Evolutionary conservation across 1,139 yeast species (phyloP), one percentile per base, ranked within the genome.

Genomic region (Saccharomycopsis phalli): DNA sequence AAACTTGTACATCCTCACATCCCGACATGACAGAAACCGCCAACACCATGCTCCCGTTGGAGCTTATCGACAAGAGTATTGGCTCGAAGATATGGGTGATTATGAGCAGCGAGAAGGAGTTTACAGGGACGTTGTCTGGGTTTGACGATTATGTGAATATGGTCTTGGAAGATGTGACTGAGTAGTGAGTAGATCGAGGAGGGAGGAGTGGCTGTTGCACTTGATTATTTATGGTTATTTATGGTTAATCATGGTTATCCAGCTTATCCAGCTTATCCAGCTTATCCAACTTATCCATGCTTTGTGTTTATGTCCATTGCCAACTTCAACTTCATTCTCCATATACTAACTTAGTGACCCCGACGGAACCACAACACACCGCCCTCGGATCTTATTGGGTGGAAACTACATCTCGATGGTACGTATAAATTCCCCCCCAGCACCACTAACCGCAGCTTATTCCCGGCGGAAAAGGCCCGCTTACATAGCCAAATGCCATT

Each of bases 101-200:
- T 44, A 69, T 87, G 68, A 77, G 82, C 50, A 73, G 76, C 45
- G 76, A 79, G 49, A 67, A 68, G 49, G 96, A 88, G 58, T 91
- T 87, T 59, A 71, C 74, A 20, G 98, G 98, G 2, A 83, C 79
- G 7, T 67, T 91, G 40, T 74, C 81, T 21, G 98, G 97, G 1
- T 88, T 91, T 59, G 98, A 91, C 59, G 97, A 91, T 59, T 88
- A 80, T 54, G 97, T 91, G 47, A 91, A 91, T 60, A 80, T 88
- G 67, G 95, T 91, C 8, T 69, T 88, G 47, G 82, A 81, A 54
- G 79, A 86, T 52, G 96, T 83, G 27, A 71, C 72, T 6, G 97
- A 87, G 58, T 60, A 62, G 48, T 51, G 49, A 17, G 51, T 47
- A 26, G n/a, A 14, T 14, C 29, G 14, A 10, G 14, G 29, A 7